A percentile compares a stretch with the other conserved stretches of the same genome.
These are phyloP conservation scores for Dichomitus squalens DNA, from an alignment of 1,284 basidiomycete genomes.

Conservation along the genomic window DNA sequence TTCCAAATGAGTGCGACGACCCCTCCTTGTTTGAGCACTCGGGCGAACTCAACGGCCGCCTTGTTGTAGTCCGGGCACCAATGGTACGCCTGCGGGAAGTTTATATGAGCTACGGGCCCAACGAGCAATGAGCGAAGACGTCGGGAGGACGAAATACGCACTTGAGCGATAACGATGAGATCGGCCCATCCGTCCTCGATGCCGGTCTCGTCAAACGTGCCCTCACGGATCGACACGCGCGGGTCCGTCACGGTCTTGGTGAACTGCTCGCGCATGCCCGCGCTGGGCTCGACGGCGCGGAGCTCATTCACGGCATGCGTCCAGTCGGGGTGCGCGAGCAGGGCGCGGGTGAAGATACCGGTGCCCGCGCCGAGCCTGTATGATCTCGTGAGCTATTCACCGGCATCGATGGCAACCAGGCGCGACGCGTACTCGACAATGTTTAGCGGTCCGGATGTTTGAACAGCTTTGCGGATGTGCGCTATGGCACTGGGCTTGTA, in stretches of 20 bases:
- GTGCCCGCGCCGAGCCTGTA: slow-evolving; percentile 72
- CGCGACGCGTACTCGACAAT: slow-evolving; percentile 63
- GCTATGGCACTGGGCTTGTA: slow-evolving; percentile 62
- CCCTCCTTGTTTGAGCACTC: slow-evolving; percentile 71
- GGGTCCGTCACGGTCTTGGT: slow-evolving; percentile 50
- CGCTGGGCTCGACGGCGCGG: slow-evolving; percentile 72
- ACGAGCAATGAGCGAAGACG: not conserved
- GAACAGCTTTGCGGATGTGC: slow-evolving; percentile 54
- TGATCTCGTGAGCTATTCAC: too few species aligned
- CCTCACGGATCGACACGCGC: slow-evolving; percentile 54
- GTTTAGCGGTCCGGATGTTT: slow-evolving; percentile 47
- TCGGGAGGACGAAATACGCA: slow-evolving; percentile 26
- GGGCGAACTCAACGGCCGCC: slow-evolving; percentile 66
- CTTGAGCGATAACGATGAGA: slow-evolving; percentile 74
- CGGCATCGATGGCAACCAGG: not conserved
- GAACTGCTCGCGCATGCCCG: slow-evolving; percentile 71
- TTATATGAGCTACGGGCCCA: not conserved
- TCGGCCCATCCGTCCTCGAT: slow-evolving; percentile 72
- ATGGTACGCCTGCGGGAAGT: slow-evolving; percentile 71
- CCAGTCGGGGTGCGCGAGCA: slow-evolving; percentile 66
- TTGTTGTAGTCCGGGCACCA: slow-evolving; percentile 77
- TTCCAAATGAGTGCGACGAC: slow-evolving; percentile 77
- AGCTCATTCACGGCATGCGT: slow-evolving; percentile 49
- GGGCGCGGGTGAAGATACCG: slow-evolving; percentile 78
- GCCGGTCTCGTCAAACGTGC: slow-evolving; percentile 64